A percentile compares a stretch with the other conserved stretches of the same genome.
Conservation (phyloP, 257 asterid genomes). For the Scutellaria baicalensis region DNA sequence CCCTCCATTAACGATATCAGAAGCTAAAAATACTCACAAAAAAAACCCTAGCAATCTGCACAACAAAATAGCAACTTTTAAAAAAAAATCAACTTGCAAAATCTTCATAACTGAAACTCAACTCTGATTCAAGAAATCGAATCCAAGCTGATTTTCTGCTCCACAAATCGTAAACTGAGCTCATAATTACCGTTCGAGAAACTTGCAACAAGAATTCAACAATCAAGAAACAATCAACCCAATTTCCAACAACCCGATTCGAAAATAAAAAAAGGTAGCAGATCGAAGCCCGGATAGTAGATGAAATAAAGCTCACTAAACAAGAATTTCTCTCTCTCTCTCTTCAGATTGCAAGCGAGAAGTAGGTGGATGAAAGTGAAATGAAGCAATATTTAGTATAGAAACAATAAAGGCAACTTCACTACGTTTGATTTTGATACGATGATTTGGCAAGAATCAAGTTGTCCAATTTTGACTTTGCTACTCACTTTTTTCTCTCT, state of each 20-base stretch:
- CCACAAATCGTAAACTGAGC: background rate
- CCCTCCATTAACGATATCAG: constrained; percentile 21
- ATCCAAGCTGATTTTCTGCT: background rate
- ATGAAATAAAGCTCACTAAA: background rate
- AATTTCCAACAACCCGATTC: background rate
- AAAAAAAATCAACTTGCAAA: background rate
- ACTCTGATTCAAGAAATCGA: background rate
- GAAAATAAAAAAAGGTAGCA: background rate
- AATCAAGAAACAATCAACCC: background rate
- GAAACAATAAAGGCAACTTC: background rate
- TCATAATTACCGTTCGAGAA: background rate
- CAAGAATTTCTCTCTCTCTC: background rate
- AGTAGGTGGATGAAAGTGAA: constrained; percentile 10
- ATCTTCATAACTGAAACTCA: background rate
- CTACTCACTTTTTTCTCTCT: no score
- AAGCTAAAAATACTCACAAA: constrained; percentile 1
- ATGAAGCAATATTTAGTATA: background rate
- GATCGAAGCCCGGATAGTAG: background rate
- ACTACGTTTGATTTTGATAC: background rate
- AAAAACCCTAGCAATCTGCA: constrained; percentile 11
- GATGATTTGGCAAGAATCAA: background rate
- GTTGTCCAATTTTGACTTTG: constrained; percentile 14
- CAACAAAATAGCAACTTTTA: background rate
- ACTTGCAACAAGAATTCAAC: background rate
- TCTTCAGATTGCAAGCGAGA: background rate